Conservation (phyloP, 192 early-diverging fungal genomes). For the Coemansia pectinata region DNA sequence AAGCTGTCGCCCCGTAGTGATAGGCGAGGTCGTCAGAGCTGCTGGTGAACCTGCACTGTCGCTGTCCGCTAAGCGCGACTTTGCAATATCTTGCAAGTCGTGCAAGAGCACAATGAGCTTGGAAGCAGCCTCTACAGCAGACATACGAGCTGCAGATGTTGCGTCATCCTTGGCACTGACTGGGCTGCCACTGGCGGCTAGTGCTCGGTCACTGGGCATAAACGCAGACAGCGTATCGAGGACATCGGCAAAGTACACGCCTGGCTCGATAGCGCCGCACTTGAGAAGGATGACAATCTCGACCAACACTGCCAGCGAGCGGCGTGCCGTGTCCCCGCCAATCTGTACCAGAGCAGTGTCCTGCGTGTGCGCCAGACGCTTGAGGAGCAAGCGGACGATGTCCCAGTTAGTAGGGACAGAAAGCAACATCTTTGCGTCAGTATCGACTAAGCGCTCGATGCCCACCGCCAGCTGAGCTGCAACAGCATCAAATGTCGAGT, state of each 20-base stretch:
- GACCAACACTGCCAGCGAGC: slow-evolving; percentile 27
- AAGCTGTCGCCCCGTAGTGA: slow-evolving; percentile 7
- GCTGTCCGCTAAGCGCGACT: slow-evolving; percentile 7
- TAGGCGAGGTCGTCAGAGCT: slow-evolving; percentile 15
- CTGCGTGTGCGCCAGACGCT: slow-evolving; percentile 38
- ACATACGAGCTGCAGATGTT: slow-evolving; percentile 8
- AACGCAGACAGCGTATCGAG: slow-evolving; percentile 42
- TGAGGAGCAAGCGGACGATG: slow-evolving; percentile 41
- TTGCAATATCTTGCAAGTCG: slow-evolving; percentile 45
- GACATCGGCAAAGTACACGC: slow-evolving; percentile 31
- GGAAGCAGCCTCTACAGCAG: slow-evolving; percentile 23
- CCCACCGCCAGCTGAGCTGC: slow-evolving; percentile 33
- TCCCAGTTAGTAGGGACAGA: slow-evolving; percentile 30
- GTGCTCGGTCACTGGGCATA: slow-evolving; percentile 39
- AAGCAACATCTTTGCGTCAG: slow-evolving; percentile 23
- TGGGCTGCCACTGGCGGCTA: slow-evolving; percentile 3
- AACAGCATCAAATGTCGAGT: slow-evolving; percentile 52
- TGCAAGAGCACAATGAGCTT: slow-evolving; percentile 36
- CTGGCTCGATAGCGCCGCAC: slow-evolving; percentile 33
- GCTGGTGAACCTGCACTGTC: slow-evolving; percentile 7
- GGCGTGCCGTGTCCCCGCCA: slow-evolving; percentile 17
- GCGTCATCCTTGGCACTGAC: background rate
- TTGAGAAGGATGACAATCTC: slow-evolving; percentile 37
- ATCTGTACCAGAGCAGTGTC: slow-evolving; percentile 8
- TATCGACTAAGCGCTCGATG: slow-evolving; percentile 25